phyloP scores from a whole-genome alignment of 345 rosid genomes.

The Populus nigra region DNA sequence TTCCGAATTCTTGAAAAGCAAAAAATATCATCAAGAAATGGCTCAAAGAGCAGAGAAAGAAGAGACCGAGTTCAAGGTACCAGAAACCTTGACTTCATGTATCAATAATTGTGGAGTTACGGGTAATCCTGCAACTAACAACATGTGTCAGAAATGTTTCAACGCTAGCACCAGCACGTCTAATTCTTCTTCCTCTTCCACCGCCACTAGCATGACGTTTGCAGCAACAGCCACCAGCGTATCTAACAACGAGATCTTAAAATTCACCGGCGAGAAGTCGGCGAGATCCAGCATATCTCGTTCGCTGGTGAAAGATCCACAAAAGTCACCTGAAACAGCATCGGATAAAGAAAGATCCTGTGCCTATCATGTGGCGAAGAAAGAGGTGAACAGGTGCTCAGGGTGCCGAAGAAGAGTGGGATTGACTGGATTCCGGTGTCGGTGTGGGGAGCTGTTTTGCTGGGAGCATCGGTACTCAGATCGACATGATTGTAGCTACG shows the following conservation, averaged over 20 bases:
- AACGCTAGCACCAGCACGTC: conserved; percentile 51
- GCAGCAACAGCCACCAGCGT: conserved; percentile 1
- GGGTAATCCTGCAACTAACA: conserved; percentile 85
- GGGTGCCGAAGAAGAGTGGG: conserved; percentile 87
- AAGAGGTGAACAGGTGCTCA: conserved; percentile 76
- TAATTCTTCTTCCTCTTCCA: conserved; percentile 11
- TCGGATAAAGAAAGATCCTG: not conserved
- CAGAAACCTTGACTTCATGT: conserved; percentile 67
- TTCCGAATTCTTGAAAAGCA: not conserved
- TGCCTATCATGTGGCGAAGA: conserved; percentile 36
- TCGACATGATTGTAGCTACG: conserved; percentile 92
- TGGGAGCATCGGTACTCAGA: conserved; percentile 92
- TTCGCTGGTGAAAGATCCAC: conserved; percentile 10
- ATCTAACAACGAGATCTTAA: conserved; percentile 38
- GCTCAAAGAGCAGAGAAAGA: conserved; percentile 88
- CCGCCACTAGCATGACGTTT: not conserved
- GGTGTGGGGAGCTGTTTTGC: conserved; percentile 93
- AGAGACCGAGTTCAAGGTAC: conserved; percentile 93
- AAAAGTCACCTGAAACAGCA: not conserved
- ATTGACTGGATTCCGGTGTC: conserved; percentile 92
- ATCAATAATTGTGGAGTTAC: conserved; percentile 80
- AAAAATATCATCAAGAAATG: conserved; percentile 31
- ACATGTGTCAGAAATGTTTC: conserved; percentile 97
- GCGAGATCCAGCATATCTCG: conserved; percentile 54
- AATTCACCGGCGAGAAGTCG: conserved; percentile 39